These are phyloP conservation scores for Clavaria fumosa DNA, from an alignment of 768 basidiomycete species.

Conservation along the genomic window DNA sequence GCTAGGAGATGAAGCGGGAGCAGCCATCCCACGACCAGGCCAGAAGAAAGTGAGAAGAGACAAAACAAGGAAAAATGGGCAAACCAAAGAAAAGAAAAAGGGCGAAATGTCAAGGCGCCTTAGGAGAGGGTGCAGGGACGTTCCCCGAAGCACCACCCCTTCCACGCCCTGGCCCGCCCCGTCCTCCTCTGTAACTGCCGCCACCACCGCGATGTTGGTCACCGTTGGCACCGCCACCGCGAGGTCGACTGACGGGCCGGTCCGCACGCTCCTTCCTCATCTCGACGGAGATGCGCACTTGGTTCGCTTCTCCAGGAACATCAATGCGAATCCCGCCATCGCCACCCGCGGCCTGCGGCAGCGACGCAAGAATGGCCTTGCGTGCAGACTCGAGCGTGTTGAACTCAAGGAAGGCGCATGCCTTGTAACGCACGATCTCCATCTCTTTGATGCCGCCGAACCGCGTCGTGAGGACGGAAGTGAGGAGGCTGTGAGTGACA, in stretches of 20 bases:
- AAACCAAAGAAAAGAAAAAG: background rate
- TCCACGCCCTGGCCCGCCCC: constrained; percentile 17
- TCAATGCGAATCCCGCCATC: constrained; percentile 81
- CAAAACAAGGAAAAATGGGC: background rate
- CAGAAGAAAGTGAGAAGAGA: too few relatives aligned
- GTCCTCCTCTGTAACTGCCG: constrained; percentile 20
- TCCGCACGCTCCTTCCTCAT: constrained; percentile 86
- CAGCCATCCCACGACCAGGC: too few relatives aligned
- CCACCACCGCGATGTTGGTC: constrained; percentile 37
- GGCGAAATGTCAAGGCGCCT: too few relatives aligned
- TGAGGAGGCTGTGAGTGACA: constrained; percentile 37
- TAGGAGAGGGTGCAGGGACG: constrained; percentile 10
- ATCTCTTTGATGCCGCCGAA: constrained; percentile 80
- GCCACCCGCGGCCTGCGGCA: constrained; percentile 57
- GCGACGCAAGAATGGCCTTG: constrained; percentile 64
- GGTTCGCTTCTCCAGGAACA: constrained; percentile 35
- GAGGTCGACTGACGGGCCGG: constrained; percentile 44
- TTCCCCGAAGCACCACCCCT: constrained; percentile 13
- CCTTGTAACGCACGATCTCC: constrained; percentile 77
- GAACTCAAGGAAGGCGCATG: constrained; percentile 94
- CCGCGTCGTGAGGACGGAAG: constrained; percentile 32
- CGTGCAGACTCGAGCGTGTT: constrained; percentile 59
- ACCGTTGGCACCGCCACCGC: constrained; percentile 44
- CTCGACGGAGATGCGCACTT: constrained; percentile 59
- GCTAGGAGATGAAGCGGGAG: too few relatives aligned